A percentile compares a stretch with the other conserved stretches of the same genome.
Evolutionary conservation across 2,329 filamentous ascomycete genomes (phyloP).

Genomic region (Bimuria novae-zelandiae): DNA sequence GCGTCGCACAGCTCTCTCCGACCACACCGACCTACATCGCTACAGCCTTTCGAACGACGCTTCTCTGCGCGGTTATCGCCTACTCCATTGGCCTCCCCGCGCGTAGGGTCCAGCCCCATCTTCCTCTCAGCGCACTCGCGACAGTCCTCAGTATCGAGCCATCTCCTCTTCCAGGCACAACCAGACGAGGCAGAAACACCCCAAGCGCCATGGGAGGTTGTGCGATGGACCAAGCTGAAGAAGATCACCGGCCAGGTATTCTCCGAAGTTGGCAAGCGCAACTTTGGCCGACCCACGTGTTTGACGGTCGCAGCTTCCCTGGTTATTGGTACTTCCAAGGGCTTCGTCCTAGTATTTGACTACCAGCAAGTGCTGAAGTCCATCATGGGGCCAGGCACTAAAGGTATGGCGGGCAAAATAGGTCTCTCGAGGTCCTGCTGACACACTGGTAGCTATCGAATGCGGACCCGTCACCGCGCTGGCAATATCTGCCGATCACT

Average conservation of each 20-base stretch:
- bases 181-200: conserved; percentile 67
- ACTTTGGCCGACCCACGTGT: conserved; percentile 90
- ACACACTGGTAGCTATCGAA: conserved; percentile 72
- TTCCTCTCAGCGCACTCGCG: conserved; percentile 79
- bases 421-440: conserved; percentile 23
- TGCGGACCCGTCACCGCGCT: conserved; percentile 85
- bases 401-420: conserved; percentile 61
- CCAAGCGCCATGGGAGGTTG: conserved; percentile 91
- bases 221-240: conserved; percentile 91
- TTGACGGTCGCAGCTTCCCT: conserved; percentile 86
- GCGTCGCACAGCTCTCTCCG: conserved; percentile 70
- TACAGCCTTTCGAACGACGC: conserved; percentile 90
- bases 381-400: conserved; percentile 91
- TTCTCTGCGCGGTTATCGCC: conserved; percentile 87
- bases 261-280: conserved; percentile 88
- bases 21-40: conserved; percentile 77
- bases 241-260: conserved; percentile 90
- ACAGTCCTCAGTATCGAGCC: conserved; percentile 77
- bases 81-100: conserved; percentile 62
- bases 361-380: conserved; percentile 94
- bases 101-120: conserved; percentile 72
- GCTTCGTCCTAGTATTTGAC: conserved; percentile 93
- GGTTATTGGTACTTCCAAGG: conserved; percentile 89
- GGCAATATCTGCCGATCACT: conserved; percentile 91
- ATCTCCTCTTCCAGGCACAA: conserved; percentile 62